Conservation (phyloP, 1,284 basidiomycete species). For the Ganoderma multipileum region DNA sequence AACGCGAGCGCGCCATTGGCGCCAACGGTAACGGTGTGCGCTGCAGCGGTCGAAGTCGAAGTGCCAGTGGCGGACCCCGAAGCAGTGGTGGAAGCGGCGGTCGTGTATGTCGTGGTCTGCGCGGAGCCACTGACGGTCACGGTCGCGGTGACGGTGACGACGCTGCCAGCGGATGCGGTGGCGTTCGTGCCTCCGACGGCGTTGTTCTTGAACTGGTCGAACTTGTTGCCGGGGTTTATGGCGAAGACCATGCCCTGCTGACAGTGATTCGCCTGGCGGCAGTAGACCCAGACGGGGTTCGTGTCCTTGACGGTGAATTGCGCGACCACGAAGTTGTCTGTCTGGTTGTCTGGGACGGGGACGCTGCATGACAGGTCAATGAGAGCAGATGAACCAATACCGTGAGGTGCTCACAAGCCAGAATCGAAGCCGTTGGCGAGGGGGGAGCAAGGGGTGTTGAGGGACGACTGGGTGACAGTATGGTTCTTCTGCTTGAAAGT, state of each 20-base stretch:
- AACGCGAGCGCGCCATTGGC: constrained; percentile 50
- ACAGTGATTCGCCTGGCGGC: constrained; percentile 52
- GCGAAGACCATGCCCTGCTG: constrained; percentile 70
- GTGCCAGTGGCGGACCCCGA: constrained; percentile 39
- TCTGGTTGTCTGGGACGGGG: constrained; percentile 54
- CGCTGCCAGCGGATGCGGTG: constrained; percentile 32
- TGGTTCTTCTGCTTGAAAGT: constrained; percentile 69
- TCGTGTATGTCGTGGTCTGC: constrained; percentile 42
- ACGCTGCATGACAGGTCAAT: constrained; percentile 42
- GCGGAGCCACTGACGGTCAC: constrained; percentile 43
- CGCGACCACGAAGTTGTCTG: constrained; percentile 52
- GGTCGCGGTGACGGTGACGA: constrained; percentile 45
- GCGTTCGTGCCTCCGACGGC: constrained; percentile 47
- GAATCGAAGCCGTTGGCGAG: constrained; percentile 58
- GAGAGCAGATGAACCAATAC: not conserved
- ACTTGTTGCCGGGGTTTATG: constrained; percentile 61
- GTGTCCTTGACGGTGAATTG: constrained; percentile 50
- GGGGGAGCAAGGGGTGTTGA: constrained; percentile 55
- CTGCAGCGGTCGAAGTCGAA: constrained; percentile 26
- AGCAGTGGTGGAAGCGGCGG: constrained; percentile 35
- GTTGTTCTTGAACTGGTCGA: constrained; percentile 58
- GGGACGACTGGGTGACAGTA: constrained; percentile 65
- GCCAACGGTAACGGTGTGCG: constrained; percentile 58
- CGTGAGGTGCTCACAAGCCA: constrained; percentile 54
- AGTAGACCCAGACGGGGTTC: constrained; percentile 68